Evolutionary conservation across 208 protist genomes (phyloP).

Genomic region (Crithidia bombi): DNA sequence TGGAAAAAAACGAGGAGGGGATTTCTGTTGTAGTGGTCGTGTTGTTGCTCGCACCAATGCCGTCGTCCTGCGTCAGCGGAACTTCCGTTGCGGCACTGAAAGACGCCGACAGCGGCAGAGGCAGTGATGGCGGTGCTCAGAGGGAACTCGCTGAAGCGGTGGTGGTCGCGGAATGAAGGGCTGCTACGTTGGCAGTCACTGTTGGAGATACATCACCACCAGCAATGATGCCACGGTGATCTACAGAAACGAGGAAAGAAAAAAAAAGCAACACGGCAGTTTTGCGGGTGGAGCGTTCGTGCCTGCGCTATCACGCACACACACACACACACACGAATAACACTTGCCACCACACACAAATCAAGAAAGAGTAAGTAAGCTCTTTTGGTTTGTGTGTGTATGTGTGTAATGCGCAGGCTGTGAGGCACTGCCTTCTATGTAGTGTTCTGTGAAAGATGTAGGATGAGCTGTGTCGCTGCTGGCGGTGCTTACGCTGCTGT

Average conservation of each 20-base stretch:
- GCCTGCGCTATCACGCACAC: too few species aligned
- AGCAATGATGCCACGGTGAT: neutral
- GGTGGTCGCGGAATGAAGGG: neutral
- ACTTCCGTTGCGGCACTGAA: neutral
- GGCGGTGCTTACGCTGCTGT: too few species aligned
- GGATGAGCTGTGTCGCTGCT: too few species aligned
- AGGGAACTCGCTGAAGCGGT: neutral
- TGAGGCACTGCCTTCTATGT: too few species aligned
- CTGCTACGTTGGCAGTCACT: neutral
- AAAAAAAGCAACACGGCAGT: slow-evolving; percentile 1
- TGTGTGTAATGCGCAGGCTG: too few species aligned
- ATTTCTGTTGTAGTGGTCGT: too few species aligned
- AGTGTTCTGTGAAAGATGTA: too few species aligned
- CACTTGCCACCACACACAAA: too few species aligned
- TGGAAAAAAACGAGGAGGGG: neutral
- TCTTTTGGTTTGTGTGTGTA: too few species aligned
- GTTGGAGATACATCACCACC: neutral
- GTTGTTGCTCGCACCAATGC: neutral
- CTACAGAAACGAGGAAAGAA: neutral
- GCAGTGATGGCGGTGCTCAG: neutral
- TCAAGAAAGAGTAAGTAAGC: too few species aligned
- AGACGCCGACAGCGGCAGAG: neutral
- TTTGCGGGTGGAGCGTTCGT: too few species aligned
- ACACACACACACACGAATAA: too few species aligned
- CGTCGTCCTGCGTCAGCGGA: neutral